These are phyloP conservation scores for Exobasidium cylindrosporum DNA, from an alignment of 1,284 basidiomycete genomes.

Conservation along the genomic window DNA sequence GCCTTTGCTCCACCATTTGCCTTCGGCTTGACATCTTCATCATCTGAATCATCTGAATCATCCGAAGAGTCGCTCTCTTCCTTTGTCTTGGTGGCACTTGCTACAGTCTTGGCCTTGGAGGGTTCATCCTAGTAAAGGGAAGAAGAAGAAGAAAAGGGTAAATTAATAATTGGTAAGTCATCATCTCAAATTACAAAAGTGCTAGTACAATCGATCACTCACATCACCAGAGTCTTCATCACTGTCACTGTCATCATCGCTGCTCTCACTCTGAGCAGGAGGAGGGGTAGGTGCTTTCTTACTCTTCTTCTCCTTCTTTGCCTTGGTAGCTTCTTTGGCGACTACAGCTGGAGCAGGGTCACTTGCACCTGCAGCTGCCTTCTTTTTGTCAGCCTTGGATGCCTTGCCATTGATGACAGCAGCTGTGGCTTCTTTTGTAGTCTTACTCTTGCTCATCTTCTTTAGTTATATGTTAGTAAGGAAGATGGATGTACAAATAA, in stretches of 20 bases:
- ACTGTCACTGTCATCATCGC: slow-evolving; percentile 19
- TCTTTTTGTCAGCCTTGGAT: slow-evolving; percentile 28
- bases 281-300: slow-evolving; percentile 40
- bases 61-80: slow-evolving; percentile 23
- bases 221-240: slow-evolving; percentile 20
- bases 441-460: not conserved
- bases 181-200: no score
- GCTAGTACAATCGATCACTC: no score
- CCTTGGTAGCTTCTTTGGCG: slow-evolving; percentile 30
- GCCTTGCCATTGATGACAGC: slow-evolving; percentile 14
- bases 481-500: no score
- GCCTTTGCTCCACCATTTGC: slow-evolving; percentile 22
- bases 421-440: not conserved
- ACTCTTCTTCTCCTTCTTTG: slow-evolving; percentile 25
- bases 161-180: not conserved
- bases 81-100: slow-evolving; percentile 16
- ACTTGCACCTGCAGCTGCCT: slow-evolving; percentile 20
- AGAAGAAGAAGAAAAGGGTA: slow-evolving; percentile 6
- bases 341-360: slow-evolving; percentile 25
- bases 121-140: slow-evolving; percentile 7
- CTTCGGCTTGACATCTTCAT: slow-evolving; percentile 34
- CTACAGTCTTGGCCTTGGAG: slow-evolving; percentile 14
- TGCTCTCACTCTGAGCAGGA: slow-evolving; percentile 13
- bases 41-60: slow-evolving; percentile 28
- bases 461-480: not conserved